A percentile compares a stretch with the other conserved stretches of the same genome.
Evolutionary conservation across 495 filamentous ascomycete species (phyloP).

Genomic region (Podospora pseudocomata): DNA sequence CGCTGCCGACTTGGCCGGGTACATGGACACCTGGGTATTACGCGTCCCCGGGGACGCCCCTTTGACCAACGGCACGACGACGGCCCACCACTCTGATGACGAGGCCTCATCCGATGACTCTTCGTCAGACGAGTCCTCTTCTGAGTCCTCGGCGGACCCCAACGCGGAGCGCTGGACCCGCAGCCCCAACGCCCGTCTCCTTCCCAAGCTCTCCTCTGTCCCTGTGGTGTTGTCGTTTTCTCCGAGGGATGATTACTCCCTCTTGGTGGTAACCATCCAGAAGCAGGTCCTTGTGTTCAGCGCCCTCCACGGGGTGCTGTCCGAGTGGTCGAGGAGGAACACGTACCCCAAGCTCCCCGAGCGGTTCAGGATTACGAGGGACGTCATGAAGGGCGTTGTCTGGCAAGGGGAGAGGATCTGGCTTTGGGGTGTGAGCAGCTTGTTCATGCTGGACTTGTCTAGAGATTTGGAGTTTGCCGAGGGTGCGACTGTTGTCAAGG

Average conservation of each 20-base stretch:
- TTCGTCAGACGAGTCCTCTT: slow-evolving; percentile 30
- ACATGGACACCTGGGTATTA: slow-evolving; percentile 81
- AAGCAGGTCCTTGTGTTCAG: slow-evolving; percentile 76
- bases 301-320: slow-evolving; percentile 65
- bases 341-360: slow-evolving; percentile 67
- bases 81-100: slow-evolving; percentile 25
- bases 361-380: slow-evolving; percentile 64
- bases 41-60: slow-evolving; percentile 41
- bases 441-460: slow-evolving; percentile 89
- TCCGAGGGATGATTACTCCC: slow-evolving; percentile 46
- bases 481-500: slow-evolving; percentile 13
- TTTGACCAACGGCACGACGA: slow-evolving; percentile 27
- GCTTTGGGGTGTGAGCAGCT: slow-evolving; percentile 78
- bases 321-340: slow-evolving; percentile 83
- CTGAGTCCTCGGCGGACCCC: slow-evolving; percentile 9
- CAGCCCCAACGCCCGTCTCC: slow-evolving; percentile 60
- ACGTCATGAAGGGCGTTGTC: slow-evolving; percentile 74
- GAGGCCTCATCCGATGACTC: slow-evolving; percentile 31
- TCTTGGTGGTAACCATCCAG: slow-evolving; percentile 71
- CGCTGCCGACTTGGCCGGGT: slow-evolving; percentile 75
- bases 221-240: slow-evolving; percentile 62
- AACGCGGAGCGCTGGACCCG: slow-evolving; percentile 58
- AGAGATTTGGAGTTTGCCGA: slow-evolving; percentile 66
- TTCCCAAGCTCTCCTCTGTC: slow-evolving; percentile 72
- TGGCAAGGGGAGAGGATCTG: slow-evolving; percentile 82